Base-by-base conservation (phyloP, 345 rosid species). In the Salix exigua region DNA sequence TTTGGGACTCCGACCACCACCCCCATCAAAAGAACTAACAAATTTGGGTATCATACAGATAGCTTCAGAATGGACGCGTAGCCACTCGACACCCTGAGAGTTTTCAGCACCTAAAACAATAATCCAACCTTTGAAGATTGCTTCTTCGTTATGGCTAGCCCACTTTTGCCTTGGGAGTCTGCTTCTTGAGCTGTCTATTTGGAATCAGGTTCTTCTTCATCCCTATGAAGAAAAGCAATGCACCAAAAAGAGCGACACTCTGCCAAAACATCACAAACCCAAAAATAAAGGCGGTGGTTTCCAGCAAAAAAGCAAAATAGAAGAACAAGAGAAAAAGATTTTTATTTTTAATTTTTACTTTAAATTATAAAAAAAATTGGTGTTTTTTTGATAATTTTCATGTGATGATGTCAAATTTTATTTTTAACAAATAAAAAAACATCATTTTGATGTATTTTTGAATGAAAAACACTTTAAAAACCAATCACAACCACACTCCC, bases 181-280 rank as follows among this genome's bases (percentile, higher is more conserved):
- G 90, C 93, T 89, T 93, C 92, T 89, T 91, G 72, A 80, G 72
- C 55, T 70, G 89, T 84, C 88, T 87, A 78, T 75, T 82, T 1
- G 94, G 91, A 75, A 92, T 78, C 42, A 90, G 79, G 87, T 90
- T 89, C 90, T 90, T 89, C 90, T 88, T 95, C 97, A 93, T 91
- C 83, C 94, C 97, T 11, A 85, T 65, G 85, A 93, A 95, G 91
- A 88, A 93, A 69, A 95, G 88, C 84, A 95, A 79, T 9, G 99
- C 97, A 55, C 97, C 97, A n/a, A 86, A 90, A 46, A 89, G 90
- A 12, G 97, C 97, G 83, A 93, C 85, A 48, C 86, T 82, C 98
- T 95, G 88, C 82, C 50, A 75, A 44, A 75, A 53, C 42, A 80
- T 62, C 71, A 66, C 21, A 70, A 40, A 70, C 70, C 21, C 60